Evolutionary conservation across 2,329 filamentous ascomycete genomes (phyloP).

Genomic region (Diaporthe helianthi): DNA sequence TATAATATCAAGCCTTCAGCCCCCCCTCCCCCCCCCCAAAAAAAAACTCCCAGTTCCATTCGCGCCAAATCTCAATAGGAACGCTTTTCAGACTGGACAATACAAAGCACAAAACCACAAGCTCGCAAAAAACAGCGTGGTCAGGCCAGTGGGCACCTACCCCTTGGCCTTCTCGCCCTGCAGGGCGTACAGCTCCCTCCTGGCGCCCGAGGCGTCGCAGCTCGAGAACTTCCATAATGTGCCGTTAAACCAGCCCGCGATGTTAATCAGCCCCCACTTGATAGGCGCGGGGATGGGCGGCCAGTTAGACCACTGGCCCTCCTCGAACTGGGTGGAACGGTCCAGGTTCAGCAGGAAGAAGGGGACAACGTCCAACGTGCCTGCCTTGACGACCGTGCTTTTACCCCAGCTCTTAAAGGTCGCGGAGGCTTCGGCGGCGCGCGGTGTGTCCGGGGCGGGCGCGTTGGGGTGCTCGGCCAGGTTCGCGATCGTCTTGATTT

Average conservation of each 20-base stretch:
- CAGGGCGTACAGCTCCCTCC: constrained; percentile 61
- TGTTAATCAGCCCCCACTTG: constrained; percentile 65
- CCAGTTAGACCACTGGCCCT: constrained; percentile 67
- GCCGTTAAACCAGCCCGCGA: constrained; percentile 62
- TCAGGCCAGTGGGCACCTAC: neutral
- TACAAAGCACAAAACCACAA: constrained; percentile 16
- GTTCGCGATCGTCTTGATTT: constrained; percentile 58
- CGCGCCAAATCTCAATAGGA: neutral
- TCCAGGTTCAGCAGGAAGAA: constrained; percentile 72
- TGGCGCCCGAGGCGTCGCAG: constrained; percentile 61
- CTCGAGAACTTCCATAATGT: constrained; percentile 71
- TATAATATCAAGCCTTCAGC: neutral
- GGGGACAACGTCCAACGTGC: constrained; percentile 65
- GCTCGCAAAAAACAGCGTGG: neutral
- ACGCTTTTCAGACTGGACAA: neutral
- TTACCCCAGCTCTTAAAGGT: constrained; percentile 69
- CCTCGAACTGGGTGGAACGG: constrained; percentile 57
- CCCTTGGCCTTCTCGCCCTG: constrained; percentile 34
- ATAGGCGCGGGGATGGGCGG: constrained; percentile 69
- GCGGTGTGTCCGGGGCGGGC: constrained; percentile 53
- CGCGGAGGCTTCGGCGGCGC: constrained; percentile 52
- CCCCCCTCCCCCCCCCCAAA: no score
- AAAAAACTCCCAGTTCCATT: no score
- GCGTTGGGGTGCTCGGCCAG: constrained; percentile 58
- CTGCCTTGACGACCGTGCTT: constrained; percentile 67